These are phyloP conservation scores for Theobroma cacao DNA, from an alignment of 345 rosid genomes.

Conservation along the genomic window DNA sequence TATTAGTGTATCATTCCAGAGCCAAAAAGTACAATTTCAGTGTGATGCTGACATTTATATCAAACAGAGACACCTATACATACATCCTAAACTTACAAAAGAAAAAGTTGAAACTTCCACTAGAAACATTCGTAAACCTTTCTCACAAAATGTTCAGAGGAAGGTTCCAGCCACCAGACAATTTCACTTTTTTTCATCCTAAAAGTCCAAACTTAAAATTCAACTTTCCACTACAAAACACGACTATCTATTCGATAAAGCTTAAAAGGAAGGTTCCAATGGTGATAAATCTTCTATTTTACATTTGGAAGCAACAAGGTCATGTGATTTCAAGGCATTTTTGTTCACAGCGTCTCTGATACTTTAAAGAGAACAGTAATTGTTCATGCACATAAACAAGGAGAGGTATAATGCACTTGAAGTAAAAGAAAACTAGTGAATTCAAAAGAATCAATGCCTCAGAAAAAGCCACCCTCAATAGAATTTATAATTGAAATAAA, in stretches of 20 bases:
- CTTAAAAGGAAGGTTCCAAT: background rate
- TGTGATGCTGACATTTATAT: background rate
- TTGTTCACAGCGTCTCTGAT: background rate
- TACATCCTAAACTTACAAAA: background rate
- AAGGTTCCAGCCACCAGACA: background rate
- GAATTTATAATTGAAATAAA: background rate
- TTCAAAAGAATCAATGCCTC: background rate
- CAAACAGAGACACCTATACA: background rate
- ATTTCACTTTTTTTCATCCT: background rate
- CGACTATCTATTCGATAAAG: background rate
- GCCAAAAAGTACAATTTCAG: background rate
- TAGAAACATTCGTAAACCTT: background rate
- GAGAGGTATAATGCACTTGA: background rate
- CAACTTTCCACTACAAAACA: background rate
- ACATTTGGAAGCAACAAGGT: constrained; percentile 8
- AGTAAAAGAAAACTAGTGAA: background rate
- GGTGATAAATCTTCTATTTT: background rate
- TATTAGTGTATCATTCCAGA: background rate
- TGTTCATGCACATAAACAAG: background rate
- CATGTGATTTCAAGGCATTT: background rate
- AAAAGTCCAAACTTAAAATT: background rate
- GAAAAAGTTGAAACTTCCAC: background rate
- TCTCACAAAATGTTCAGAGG: background rate
- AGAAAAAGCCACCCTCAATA: background rate
- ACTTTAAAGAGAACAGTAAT: background rate